Conservation (phyloP, 2,329 filamentous ascomycete genomes). For the Pestalotiopsis sp. region DNA sequence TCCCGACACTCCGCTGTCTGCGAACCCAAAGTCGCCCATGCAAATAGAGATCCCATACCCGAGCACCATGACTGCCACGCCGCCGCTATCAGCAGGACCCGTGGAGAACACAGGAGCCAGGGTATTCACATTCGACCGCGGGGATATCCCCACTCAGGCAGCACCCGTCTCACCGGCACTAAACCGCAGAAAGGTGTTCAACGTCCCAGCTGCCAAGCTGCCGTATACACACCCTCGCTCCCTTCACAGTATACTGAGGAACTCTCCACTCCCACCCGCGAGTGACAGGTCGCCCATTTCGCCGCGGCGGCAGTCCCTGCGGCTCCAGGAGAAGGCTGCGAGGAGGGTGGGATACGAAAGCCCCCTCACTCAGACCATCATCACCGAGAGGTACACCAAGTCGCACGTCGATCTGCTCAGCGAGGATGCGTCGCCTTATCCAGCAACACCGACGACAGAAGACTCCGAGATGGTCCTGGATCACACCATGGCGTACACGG, state of each 20-base stretch:
- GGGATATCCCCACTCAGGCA: slow-evolving; percentile 29
- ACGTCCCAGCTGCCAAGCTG: slow-evolving; percentile 31
- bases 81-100: slow-evolving; percentile 56
- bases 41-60: slow-evolving; percentile 49
- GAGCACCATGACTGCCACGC: slow-evolving; percentile 60
- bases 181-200: slow-evolving; percentile 36
- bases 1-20: slow-evolving; percentile 57
- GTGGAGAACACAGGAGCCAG: slow-evolving; percentile 42
- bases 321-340: slow-evolving; percentile 55
- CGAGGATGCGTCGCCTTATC: slow-evolving; percentile 56
- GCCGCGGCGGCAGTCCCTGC: slow-evolving; percentile 54
- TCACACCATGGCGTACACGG: slow-evolving; percentile 51
- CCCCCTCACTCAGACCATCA: slow-evolving; percentile 65
- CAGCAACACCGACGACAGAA: slow-evolving; percentile 36
- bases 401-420: slow-evolving; percentile 65
- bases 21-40: slow-evolving; percentile 50
- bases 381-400: slow-evolving; percentile 61
- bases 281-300: slow-evolving; percentile 53
- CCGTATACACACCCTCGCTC: slow-evolving; percentile 62
- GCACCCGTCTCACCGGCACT: slow-evolving; percentile 36
- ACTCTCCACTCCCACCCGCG: slow-evolving; percentile 62
- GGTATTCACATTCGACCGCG: slow-evolving; percentile 48
- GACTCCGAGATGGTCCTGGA: slow-evolving; percentile 48
- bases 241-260: slow-evolving; percentile 66
- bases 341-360: slow-evolving; percentile 64